These are phyloP conservation scores for Leishmania lainsoni DNA, from an alignment of 208 protist genomes.

Conservation along the genomic window DNA sequence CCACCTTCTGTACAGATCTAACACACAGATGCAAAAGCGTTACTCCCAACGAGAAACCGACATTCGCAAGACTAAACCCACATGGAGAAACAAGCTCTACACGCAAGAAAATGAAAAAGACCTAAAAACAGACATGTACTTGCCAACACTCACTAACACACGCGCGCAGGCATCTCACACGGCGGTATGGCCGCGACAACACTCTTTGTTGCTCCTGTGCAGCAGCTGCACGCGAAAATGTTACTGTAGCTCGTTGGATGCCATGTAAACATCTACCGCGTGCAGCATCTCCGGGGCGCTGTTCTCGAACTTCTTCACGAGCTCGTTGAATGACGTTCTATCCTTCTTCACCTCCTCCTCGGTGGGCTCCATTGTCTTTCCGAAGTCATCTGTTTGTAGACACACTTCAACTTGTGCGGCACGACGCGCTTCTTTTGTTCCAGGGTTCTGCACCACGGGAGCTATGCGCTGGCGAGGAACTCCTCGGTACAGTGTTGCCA, in stretches of 20 bases:
- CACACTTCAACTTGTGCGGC: constrained; percentile 70
- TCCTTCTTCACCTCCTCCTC: constrained; percentile 70
- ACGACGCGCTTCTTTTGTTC: constrained; percentile 65
- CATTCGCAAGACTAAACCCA: neutral
- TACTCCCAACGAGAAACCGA: neutral
- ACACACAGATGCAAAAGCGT: neutral
- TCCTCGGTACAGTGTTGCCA: constrained; percentile 79
- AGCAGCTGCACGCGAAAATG: neutral
- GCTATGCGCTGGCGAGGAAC: constrained; percentile 75
- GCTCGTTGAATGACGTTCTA: constrained; percentile 60
- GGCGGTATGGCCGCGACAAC: neutral
- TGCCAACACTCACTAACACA: neutral
- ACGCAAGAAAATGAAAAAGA: neutral
- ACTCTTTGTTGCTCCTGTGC: neutral
- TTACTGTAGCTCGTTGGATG: constrained; percentile 37
- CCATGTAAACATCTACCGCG: constrained; percentile 80
- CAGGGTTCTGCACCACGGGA: constrained; percentile 80
- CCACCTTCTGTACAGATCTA: neutral
- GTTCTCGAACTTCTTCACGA: constrained; percentile 59
- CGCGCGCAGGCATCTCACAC: neutral
- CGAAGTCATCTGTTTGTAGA: constrained; percentile 88
- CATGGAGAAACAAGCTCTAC: neutral
- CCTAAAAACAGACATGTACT: neutral
- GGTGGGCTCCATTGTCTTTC: constrained; percentile 55
- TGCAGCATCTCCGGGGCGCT: constrained; percentile 74